Conservation (phyloP, 371 early-diverging fungal genomes). For the Zopfochytrium polystomum region DNA sequence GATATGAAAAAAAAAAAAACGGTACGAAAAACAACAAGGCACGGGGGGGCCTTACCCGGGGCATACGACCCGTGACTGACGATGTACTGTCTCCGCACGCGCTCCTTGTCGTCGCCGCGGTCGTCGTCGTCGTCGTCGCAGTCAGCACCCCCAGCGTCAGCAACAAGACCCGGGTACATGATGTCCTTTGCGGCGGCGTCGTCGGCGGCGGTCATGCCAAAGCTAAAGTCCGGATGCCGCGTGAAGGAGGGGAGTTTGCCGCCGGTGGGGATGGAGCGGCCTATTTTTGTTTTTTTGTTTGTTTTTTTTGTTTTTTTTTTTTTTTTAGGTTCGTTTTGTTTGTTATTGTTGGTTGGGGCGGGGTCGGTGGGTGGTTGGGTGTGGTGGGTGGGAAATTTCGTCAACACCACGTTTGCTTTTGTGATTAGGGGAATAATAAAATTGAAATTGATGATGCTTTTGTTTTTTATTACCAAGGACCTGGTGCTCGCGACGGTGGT, state of each 20-base stretch:
- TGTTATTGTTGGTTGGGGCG: too few relatives aligned
- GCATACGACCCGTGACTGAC: slow-evolving; percentile 36
- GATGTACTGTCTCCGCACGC: slow-evolving; percentile 28
- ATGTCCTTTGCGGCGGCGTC: slow-evolving; percentile 32
- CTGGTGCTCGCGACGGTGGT: slow-evolving; percentile 40
- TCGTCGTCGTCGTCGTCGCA: too few relatives aligned
- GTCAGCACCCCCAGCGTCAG: too few relatives aligned
- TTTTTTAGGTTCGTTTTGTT: too few relatives aligned
- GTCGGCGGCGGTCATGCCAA: slow-evolving; percentile 27
- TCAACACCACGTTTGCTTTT: too few relatives aligned
- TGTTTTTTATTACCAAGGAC: slow-evolving; percentile 32
- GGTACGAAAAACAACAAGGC: background rate
- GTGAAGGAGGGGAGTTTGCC: slow-evolving; percentile 30
- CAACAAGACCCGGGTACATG: slow-evolving; percentile 34
- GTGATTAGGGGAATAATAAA: too few relatives aligned
- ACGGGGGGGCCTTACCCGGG: slow-evolving; percentile 18
- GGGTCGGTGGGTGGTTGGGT: too few relatives aligned
- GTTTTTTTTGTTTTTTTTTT: too few relatives aligned
- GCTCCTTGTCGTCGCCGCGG: slow-evolving; percentile 15
- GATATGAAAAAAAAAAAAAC: background rate
- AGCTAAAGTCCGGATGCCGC: slow-evolving; percentile 26
- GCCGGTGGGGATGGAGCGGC: slow-evolving; percentile 23
- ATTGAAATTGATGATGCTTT: too few relatives aligned
- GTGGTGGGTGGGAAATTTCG: too few relatives aligned
- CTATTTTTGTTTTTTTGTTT: slow-evolving; percentile 7